A percentile compares a stretch with the other conserved stretches of the same genome.
Conservation (phyloP, 768 basidiomycete genomes). For the Russula dissimulans region DNA sequence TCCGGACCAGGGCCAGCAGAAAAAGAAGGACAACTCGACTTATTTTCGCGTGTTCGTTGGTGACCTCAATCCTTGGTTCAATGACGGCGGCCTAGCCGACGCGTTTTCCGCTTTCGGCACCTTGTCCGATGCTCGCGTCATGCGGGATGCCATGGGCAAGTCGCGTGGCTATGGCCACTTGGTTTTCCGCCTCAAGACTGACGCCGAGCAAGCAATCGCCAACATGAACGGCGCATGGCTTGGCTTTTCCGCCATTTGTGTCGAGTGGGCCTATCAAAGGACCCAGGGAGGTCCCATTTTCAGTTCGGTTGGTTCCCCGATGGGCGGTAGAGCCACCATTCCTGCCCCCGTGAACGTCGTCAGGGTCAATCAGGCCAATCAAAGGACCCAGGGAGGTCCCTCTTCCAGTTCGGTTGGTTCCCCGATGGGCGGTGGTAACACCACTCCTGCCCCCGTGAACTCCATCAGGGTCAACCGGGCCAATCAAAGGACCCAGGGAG, state of each 20-base stretch:
- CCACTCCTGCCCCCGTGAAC: constrained; percentile 82
- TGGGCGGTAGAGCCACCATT: constrained; percentile 41
- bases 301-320: constrained; percentile 6
- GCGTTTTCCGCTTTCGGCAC: constrained; percentile 96
- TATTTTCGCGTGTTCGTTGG: constrained; percentile 99
- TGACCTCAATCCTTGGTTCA: constrained; percentile 97
- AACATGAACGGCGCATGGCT: constrained; percentile 99
- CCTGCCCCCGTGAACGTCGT: constrained; percentile 93
- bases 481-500: constrained; percentile 82
- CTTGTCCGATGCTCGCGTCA: constrained; percentile 94
- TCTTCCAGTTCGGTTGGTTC: constrained; percentile 7
- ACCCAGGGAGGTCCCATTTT: constrained; percentile 54
- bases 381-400: constrained; percentile 82
- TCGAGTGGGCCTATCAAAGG: constrained; percentile 70
- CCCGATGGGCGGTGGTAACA: constrained; percentile 31
- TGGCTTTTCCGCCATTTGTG: constrained; percentile 93
- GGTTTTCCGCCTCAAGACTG: constrained; percentile 97
- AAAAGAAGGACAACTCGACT: constrained; percentile 96
- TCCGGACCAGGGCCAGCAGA: constrained; percentile 74
- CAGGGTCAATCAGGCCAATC: constrained; percentile 99
- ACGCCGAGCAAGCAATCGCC: constrained; percentile 97
- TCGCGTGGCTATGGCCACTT: constrained; percentile 97
- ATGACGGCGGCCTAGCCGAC: constrained; percentile 92
- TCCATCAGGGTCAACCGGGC: constrained; percentile 55
- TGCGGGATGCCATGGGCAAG: constrained; percentile 99